phyloP scores from a whole-genome alignment of 2,329 filamentous ascomycete species.

The Phyllosticta capitalensis region DNA sequence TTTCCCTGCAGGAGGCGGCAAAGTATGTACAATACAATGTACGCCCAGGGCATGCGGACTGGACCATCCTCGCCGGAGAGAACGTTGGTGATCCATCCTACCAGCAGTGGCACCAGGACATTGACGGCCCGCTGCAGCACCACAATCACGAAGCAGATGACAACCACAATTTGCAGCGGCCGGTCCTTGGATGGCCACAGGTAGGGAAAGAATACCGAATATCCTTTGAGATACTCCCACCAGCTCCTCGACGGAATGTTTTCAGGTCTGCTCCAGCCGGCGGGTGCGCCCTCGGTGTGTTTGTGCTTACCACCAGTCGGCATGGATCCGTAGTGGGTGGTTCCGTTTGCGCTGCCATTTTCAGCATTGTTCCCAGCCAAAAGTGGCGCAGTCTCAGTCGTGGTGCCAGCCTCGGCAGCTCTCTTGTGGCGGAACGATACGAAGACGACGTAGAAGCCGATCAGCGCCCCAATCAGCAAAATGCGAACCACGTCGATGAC shows the following conservation, averaged over 20 bases:
- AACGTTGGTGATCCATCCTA: conserved; percentile 68
- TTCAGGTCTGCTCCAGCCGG: conserved; percentile 81
- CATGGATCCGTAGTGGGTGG: conserved; percentile 46
- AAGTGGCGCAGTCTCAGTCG: conserved; percentile 55
- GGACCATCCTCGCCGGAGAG: conserved; percentile 48
- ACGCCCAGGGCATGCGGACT: conserved; percentile 56
- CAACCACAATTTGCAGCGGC: conserved; percentile 65
- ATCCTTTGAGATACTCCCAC: conserved; percentile 92
- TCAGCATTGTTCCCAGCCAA: conserved; percentile 40
- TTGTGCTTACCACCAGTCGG: conserved; percentile 33
- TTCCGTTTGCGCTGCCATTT: conserved; percentile 40
- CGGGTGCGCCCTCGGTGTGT: conserved; percentile 50
- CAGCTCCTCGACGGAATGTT: conserved; percentile 81
- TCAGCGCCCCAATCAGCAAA: conserved; percentile 51
- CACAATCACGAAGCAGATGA: conserved; percentile 74
- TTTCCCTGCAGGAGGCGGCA: conserved; percentile 78
- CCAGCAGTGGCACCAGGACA: conserved; percentile 71
- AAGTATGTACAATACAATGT: conserved; percentile 66
- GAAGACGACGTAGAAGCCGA: conserved; percentile 50
- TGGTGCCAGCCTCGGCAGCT: conserved; percentile 16
- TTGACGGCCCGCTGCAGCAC: conserved; percentile 76
- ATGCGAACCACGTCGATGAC: conserved; percentile 59
- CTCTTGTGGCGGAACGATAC: conserved; percentile 28
- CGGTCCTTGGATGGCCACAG: conserved; percentile 83
- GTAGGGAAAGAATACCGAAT: conserved; percentile 90